Conservation (phyloP, 768 basidiomycete species). For the Mycena galopus region DNA sequence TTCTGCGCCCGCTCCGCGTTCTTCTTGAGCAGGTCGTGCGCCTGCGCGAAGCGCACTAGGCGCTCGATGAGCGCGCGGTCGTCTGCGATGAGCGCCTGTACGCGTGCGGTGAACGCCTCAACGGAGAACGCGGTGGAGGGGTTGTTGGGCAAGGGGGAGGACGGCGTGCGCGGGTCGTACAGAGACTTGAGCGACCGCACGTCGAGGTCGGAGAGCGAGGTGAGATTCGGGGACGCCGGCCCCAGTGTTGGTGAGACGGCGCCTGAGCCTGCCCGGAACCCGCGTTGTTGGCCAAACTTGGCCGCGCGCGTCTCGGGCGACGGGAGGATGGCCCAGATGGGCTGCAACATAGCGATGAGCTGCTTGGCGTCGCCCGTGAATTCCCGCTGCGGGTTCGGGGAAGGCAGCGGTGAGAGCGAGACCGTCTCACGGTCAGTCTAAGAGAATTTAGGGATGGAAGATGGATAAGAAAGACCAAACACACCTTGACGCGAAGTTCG, state of each 20-base stretch:
- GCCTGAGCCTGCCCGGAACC: slow-evolving; percentile 62
- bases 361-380: slow-evolving; percentile 60
- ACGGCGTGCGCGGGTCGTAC: slow-evolving; percentile 63
- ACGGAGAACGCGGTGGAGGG: slow-evolving; percentile 68
- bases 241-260: slow-evolving; percentile 51
- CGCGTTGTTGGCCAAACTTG: slow-evolving; percentile 64
- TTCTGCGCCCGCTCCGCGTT: slow-evolving; percentile 94
- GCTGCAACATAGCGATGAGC: slow-evolving; percentile 72
- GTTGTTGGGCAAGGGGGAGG: slow-evolving; percentile 42
- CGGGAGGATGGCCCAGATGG: slow-evolving; percentile 87
- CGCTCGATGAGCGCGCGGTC: slow-evolving; percentile 89
- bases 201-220: slow-evolving; percentile 86
- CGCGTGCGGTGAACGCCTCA: slow-evolving; percentile 81
- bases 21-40: slow-evolving; percentile 91
- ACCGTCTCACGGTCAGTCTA: slow-evolving; percentile 33
- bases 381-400: slow-evolving; percentile 38
- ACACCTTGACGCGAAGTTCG: slow-evolving; percentile 56
- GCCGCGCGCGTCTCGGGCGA: slow-evolving; percentile 85
- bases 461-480: slow-evolving; percentile 2
- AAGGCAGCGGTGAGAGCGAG: slow-evolving; percentile 37
- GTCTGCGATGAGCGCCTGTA: slow-evolving; percentile 86
- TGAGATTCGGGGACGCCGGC: slow-evolving; percentile 44
- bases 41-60: slow-evolving; percentile 86
- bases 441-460: background rate
- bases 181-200: slow-evolving; percentile 88